Conservation (phyloP, 495 filamentous ascomycete genomes). For the Talaromyces liani region DNA sequence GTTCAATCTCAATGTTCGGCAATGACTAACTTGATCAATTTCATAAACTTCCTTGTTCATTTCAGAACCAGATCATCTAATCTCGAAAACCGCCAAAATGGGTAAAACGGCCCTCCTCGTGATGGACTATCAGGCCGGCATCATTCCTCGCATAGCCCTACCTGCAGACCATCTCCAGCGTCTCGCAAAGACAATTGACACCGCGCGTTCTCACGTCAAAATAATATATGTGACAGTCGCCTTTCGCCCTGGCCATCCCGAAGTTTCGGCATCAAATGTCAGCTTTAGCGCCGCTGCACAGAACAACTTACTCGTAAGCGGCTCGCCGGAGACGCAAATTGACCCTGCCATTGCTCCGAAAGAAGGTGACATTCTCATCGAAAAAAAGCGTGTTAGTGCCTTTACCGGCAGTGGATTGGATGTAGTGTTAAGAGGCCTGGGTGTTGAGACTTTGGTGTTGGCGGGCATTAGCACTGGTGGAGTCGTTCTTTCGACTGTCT, state of each 20-base stretch:
- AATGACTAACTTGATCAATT: background rate
- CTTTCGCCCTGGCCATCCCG: constrained; percentile 28
- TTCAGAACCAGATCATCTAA: background rate
- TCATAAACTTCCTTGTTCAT: background rate
- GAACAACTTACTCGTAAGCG: background rate
- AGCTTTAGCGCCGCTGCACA: constrained; percentile 1
- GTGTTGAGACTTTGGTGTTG: constrained; percentile 22
- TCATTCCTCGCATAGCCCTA: constrained; percentile 14
- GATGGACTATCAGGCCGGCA: constrained; percentile 29
- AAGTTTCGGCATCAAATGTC: constrained; percentile 18
- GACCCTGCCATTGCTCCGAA: constrained; percentile 18
- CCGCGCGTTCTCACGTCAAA: constrained; percentile 20
- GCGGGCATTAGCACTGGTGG: constrained; percentile 30
- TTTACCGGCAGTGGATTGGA: constrained; percentile 30
- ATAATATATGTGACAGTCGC: constrained; percentile 26
- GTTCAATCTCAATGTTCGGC: background rate
- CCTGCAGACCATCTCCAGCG: constrained; percentile 18
- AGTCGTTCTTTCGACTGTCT: constrained; percentile 33
- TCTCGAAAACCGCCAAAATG: constrained; percentile 12
- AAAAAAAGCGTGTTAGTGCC: constrained; percentile 29
- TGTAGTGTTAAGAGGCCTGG: constrained; percentile 24
- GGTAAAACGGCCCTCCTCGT: constrained; percentile 24
- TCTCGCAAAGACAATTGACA: constrained; percentile 15
- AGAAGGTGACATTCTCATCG: constrained; percentile 21
- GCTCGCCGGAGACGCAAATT: constrained; percentile 13